phyloP scores from a whole-genome alignment of 768 basidiomycete species.

The Amanita muscaria region DNA sequence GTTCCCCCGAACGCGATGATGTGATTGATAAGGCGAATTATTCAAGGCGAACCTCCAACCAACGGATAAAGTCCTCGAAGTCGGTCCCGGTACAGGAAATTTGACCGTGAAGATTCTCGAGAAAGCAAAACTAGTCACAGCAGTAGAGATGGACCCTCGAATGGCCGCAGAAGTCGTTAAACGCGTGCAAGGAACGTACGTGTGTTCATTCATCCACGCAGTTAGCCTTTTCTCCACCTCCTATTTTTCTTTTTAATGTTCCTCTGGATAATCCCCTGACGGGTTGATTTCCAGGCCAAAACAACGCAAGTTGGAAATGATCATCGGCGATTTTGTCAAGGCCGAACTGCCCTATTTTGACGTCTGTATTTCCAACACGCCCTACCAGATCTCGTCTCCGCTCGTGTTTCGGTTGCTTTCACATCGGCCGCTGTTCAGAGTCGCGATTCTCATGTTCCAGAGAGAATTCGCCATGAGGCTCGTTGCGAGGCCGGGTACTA shows the following conservation, averaged over 20 bases:
- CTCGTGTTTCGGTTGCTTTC: conserved; percentile 96
- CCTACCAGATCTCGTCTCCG: conserved; percentile 97
- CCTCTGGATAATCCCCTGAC: too few relatives aligned
- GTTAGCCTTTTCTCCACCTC: too few relatives aligned
- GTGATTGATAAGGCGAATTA: not conserved
- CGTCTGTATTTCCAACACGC: conserved; percentile 98
- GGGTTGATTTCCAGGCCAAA: too few relatives aligned
- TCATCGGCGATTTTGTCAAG: conserved; percentile 97
- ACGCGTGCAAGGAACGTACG: conserved; percentile 96
- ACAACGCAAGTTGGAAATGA: conserved; percentile 88
- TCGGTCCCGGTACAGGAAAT: conserved; percentile 97
- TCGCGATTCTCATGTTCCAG: conserved; percentile 99
- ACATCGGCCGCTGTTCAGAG: conserved; percentile 88
- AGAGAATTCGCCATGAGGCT: conserved; percentile 95
- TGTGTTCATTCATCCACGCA: conserved; percentile 17
- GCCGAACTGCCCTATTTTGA: conserved; percentile 98
- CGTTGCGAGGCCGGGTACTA: conserved; percentile 73
- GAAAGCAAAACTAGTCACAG: conserved; percentile 86
- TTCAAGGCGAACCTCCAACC: conserved; percentile 80
- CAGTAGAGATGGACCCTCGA: conserved; percentile 96
- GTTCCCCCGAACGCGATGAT: too few relatives aligned
- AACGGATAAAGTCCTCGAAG: conserved; percentile 94
- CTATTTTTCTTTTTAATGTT: too few relatives aligned
- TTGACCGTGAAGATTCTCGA: conserved; percentile 90
- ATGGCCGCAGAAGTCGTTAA: conserved; percentile 98